Percentiles rank a stretch among this genome's conserved stretches.
Evolutionary conservation across 257 asterid genomes (phyloP).

Genomic region (Capsicum chinense): DNA sequence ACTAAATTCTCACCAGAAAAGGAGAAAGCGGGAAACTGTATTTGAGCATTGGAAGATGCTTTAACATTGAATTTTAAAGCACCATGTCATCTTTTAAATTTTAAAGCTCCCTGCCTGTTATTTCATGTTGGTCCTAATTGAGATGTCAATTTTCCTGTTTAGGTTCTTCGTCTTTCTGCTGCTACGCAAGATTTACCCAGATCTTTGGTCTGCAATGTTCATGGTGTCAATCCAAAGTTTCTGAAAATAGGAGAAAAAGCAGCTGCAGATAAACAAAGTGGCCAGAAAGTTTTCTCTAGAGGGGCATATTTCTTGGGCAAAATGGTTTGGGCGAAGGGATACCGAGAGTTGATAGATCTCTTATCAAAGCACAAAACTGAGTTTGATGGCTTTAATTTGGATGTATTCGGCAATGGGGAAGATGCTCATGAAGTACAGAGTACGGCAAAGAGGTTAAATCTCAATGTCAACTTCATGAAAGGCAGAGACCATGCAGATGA

Average conservation of each 20-base stretch:
- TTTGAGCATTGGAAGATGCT: background rate
- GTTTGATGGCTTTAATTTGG: constrained; percentile 89
- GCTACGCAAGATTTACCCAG: constrained; percentile 94
- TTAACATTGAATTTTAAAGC: background rate
- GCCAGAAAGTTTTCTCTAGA: constrained; percentile 76
- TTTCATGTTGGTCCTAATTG: constrained; percentile 16
- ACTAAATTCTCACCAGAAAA: background rate
- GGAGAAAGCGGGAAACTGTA: background rate
- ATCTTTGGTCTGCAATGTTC: constrained; percentile 89
- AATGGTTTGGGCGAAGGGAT: constrained; percentile 99
- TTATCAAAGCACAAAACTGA: constrained; percentile 73
- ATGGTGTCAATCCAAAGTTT: constrained; percentile 96
- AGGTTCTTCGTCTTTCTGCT: constrained; percentile 98
- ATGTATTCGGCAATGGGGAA: constrained; percentile 94
- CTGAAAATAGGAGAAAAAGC: constrained; percentile 81
- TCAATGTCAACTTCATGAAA: constrained; percentile 86
- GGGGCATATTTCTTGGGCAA: constrained; percentile 98
- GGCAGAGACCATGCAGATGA: constrained; percentile 99
- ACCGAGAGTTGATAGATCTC: constrained; percentile 88
- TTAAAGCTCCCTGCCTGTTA: background rate
- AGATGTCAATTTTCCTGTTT: constrained; percentile 30
- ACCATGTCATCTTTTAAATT: background rate
- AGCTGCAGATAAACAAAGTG: constrained; percentile 81
- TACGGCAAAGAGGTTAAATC: constrained; percentile 76
- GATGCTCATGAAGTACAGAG: constrained; percentile 94